Evolutionary conservation across 495 filamentous ascomycete genomes (phyloP).

Genomic region (Xylaria palmicola): DNA sequence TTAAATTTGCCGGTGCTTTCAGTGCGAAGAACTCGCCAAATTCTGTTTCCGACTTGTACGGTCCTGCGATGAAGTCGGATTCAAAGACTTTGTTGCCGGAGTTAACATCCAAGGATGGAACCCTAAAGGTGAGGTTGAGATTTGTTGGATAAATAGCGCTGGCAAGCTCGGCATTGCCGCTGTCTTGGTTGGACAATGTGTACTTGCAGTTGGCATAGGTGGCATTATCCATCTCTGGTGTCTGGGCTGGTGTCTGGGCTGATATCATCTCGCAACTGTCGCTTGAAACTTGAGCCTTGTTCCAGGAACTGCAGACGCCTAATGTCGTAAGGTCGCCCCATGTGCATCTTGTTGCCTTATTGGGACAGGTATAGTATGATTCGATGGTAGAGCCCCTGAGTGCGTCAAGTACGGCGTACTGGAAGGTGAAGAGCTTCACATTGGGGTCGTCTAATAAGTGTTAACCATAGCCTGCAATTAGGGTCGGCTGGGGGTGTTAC

Average conservation of each 20-base stretch:
- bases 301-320: neutral
- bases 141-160: neutral
- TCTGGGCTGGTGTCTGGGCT: neutral
- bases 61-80: neutral
- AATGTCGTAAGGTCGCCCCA: neutral
- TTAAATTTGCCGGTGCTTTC: neutral
- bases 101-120: neutral
- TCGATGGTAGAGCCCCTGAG: neutral
- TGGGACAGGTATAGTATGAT: neutral
- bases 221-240: no score
- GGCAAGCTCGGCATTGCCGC: neutral
- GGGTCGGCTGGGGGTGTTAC: neutral
- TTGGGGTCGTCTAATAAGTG: neutral
- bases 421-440: neutral
- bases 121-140: neutral
- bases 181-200: neutral
- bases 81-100: neutral
- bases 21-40: neutral
- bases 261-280: neutral
- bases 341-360: neutral
- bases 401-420: neutral
- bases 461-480: neutral
- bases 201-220: neutral
- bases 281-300: neutral
- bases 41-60: neutral